These are phyloP conservation scores for Diplogelasinospora grovesii DNA, from an alignment of 495 filamentous ascomycete genomes.

Conservation along the genomic window DNA sequence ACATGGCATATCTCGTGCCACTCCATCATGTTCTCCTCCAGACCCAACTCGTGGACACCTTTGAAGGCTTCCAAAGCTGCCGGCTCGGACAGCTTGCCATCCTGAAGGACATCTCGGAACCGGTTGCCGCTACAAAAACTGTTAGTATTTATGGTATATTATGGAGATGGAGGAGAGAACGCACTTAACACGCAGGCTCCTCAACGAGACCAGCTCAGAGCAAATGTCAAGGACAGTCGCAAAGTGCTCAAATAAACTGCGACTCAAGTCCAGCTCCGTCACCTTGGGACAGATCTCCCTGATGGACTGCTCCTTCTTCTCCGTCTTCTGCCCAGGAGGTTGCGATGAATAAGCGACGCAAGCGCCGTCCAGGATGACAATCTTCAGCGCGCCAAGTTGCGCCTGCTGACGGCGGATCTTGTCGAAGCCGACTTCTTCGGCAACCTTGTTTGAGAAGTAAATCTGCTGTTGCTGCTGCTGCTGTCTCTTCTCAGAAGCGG, in stretches of 20 bases:
- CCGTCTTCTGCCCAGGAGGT: conserved; percentile 22
- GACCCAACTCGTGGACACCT: conserved; percentile 58
- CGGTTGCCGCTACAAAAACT: conserved; percentile 61
- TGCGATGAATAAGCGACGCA: conserved; percentile 45
- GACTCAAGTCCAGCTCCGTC: conserved; percentile 75
- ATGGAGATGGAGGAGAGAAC: conserved; percentile 16
- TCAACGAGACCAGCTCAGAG: conserved; percentile 53
- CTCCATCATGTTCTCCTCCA: conserved; percentile 64
- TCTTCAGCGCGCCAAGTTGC: conserved; percentile 65
- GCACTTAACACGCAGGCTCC: conserved; percentile 64
- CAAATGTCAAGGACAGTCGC: conserved; percentile 63
- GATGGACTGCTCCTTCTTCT: conserved; percentile 30
- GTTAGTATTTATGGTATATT: conserved; percentile 51
- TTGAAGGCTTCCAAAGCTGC: conserved; percentile 37
- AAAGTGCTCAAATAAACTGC: conserved; percentile 69
- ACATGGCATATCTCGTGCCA: conserved; percentile 61
- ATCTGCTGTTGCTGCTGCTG: no score
- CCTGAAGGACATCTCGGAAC: conserved; percentile 44
- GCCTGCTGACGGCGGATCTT: conserved; percentile 79
- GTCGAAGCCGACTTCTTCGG: conserved; percentile 92
- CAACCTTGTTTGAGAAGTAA: conserved; percentile 72
- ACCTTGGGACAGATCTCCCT: conserved; percentile 54
- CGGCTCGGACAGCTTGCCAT: conserved; percentile 29
- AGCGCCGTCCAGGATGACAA: conserved; percentile 75
- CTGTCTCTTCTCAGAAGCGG: conserved; percentile 17